Base-by-base conservation (phyloP, 495 filamentous ascomycete species). In the Penicillium arizonense region DNA sequence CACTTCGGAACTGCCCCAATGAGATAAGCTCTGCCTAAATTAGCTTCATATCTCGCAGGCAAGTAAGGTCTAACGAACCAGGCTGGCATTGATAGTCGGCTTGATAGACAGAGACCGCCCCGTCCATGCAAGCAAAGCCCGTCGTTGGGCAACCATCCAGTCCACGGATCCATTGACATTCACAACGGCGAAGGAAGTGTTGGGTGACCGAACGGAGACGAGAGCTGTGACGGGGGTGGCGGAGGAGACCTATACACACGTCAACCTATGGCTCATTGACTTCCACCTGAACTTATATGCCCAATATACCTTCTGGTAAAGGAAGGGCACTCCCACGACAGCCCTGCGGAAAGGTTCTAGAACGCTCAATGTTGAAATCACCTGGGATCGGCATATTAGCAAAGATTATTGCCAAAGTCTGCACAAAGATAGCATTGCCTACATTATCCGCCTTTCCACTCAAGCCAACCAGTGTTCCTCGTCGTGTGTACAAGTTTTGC, bases 131-230 rank as follows among this genome's bases (percentile, higher is more conserved):
- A 97, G 78, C 49, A 98, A 77, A 8, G 89, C 90, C 53, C 87
- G 84, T 45, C 89, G 77, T 66, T 96, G 92, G 10, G 88, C 79
- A 24, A 98, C 73, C 78, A 93, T 91, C 94, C 95, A 98, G 74
- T 98, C 94, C 52, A 88, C 82, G n/a, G 90, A 89, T 26, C 94
- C 94, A 77, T 98, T 89, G 33, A 98, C 82, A 61, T 92, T 84
- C 14, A 98, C 77, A 14, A 96, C 83, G 16, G 85, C 83, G 59
- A 98, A 91, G 8, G 91, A 92, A 0, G 91, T 90, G 42, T 82
- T 79, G 5, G 88, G 83, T 3, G 90, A 88, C 67, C 90, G 94
- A 28, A 92, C 89, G 20, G 89, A 87, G 47, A 98, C 85, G 51
- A 97, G 75, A 30, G 89, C 89, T 6, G 86, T 92, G 53, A 96